phyloP scores from a whole-genome alignment of 2,329 filamentous ascomycete genomes.

The Aschersonia sp. region DNA sequence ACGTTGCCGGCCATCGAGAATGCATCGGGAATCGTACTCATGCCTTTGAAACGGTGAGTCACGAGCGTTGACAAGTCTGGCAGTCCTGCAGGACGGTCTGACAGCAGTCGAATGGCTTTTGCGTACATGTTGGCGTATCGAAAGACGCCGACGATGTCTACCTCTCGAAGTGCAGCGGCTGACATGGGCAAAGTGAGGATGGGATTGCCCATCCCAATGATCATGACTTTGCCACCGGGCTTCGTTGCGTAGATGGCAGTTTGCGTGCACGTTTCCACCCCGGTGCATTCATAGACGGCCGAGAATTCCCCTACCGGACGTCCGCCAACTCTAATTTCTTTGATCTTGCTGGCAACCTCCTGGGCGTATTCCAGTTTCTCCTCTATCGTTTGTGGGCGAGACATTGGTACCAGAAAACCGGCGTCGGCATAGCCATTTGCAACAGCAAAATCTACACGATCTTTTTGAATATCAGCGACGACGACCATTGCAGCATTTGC shows the following conservation, averaged over 20 bases:
- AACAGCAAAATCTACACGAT: slow-evolving; percentile 42
- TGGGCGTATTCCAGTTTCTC: slow-evolving; percentile 38
- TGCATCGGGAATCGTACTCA: slow-evolving; percentile 48
- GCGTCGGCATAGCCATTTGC: slow-evolving; percentile 40
- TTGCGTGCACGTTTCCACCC: slow-evolving; percentile 63
- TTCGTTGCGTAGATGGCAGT: slow-evolving; percentile 55
- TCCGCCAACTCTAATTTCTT: slow-evolving; percentile 18
- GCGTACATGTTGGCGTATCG: slow-evolving; percentile 65
- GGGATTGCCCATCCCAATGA: slow-evolving; percentile 61
- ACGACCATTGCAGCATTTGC: slow-evolving; percentile 28
- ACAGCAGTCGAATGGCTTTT: slow-evolving; percentile 33
- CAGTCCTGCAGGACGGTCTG: slow-evolving; percentile 33
- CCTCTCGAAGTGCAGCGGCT: slow-evolving; percentile 52
- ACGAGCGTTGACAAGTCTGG: slow-evolving; percentile 54
- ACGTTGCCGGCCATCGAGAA: slow-evolving; percentile 61
- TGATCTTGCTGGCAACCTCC: slow-evolving; percentile 30
- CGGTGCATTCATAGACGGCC: slow-evolving; percentile 65
- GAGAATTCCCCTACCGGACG: slow-evolving; percentile 46
- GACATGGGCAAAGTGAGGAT: slow-evolving; percentile 56
- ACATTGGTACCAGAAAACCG: slow-evolving; percentile 33
- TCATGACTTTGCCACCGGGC: slow-evolving; percentile 53
- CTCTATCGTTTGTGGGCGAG: slow-evolving; percentile 31
- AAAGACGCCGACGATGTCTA: slow-evolving; percentile 59
- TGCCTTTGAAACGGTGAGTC: slow-evolving; percentile 53
- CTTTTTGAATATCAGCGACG: slow-evolving; percentile 41